phyloP scores from a whole-genome alignment of 768 basidiomycete genomes.

The Calocybe gangraenosa region DNA sequence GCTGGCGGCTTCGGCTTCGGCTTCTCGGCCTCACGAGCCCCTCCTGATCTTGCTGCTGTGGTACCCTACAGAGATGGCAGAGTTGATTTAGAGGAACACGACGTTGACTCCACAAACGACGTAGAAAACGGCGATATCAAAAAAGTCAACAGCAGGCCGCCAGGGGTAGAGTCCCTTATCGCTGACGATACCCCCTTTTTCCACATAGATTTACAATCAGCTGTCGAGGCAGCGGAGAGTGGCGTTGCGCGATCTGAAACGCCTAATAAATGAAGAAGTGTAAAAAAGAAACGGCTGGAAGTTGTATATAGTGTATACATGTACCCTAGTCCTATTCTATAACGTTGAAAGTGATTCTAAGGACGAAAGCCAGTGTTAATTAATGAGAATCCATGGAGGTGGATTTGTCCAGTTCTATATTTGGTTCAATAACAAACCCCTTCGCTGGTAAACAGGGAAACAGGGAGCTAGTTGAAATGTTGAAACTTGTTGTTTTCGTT shows the following conservation, averaged over 20 bases:
- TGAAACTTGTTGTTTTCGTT: constrained; percentile 8
- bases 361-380: too few species aligned
- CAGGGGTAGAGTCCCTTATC: constrained; percentile 38
- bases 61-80: constrained; percentile 57
- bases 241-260: constrained; percentile 21
- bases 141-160: constrained; percentile 18
- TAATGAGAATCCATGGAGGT: too few species aligned
- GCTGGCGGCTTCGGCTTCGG: constrained; percentile 90
- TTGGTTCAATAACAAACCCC: too few species aligned
- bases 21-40: constrained; percentile 30
- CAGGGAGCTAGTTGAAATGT: too few species aligned
- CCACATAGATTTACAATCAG: constrained; percentile 80
- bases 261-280: too few species aligned
- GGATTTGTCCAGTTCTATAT: too few species aligned
- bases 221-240: constrained; percentile 66
- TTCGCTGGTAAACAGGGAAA: too few species aligned
- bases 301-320: not conserved
- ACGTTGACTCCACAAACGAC: constrained; percentile 24
- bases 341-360: too few species aligned
- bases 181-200: constrained; percentile 73
- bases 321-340: not conserved
- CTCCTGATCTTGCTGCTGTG: constrained; percentile 71
- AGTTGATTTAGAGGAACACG: constrained; percentile 21
- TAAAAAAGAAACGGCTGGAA: too few species aligned
- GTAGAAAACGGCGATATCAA: constrained; percentile 31